Evolutionary conservation across 192 early-diverging fungal species (phyloP).

Genomic region (Gigaspora rosea): DNA sequence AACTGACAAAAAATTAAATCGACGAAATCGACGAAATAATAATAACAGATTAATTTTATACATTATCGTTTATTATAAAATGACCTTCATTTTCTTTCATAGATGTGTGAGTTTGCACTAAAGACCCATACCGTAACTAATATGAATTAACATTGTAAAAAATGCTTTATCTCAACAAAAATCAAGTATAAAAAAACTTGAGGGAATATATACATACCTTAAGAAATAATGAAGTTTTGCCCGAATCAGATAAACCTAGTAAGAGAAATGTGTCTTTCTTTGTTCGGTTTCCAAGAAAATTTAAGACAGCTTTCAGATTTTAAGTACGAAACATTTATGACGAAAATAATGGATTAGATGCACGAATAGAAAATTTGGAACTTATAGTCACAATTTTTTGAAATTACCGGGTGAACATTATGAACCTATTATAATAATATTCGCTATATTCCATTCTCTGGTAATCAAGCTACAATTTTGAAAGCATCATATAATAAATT

Average conservation of each 20-base stretch:
- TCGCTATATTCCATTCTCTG: no score
- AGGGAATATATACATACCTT: background rate
- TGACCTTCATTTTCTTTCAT: conserved; percentile 72
- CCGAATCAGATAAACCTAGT: conserved; percentile 21
- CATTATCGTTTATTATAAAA: conserved; percentile 48
- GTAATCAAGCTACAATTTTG: no score
- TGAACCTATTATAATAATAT: no score
- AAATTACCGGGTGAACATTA: no score
- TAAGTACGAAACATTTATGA: background rate
- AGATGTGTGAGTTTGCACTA: conserved; percentile 60
- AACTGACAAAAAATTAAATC: background rate
- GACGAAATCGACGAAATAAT: background rate
- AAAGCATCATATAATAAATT: background rate
- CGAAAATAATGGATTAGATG: background rate
- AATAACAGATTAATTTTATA: background rate
- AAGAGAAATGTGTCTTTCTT: conserved; percentile 25
- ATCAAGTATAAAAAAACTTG: background rate
- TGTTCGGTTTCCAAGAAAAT: conserved; percentile 3
- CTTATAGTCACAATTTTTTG: background rate
- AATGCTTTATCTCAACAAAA: background rate
- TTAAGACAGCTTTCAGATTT: background rate
- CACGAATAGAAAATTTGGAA: background rate
- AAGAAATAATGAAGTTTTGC: conserved; percentile 23
- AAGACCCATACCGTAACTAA: conserved; percentile 42
- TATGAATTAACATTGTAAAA: background rate